Conservation (phyloP, 2,329 filamentous ascomycete genomes). For the Laburnicola sp. region DNA sequence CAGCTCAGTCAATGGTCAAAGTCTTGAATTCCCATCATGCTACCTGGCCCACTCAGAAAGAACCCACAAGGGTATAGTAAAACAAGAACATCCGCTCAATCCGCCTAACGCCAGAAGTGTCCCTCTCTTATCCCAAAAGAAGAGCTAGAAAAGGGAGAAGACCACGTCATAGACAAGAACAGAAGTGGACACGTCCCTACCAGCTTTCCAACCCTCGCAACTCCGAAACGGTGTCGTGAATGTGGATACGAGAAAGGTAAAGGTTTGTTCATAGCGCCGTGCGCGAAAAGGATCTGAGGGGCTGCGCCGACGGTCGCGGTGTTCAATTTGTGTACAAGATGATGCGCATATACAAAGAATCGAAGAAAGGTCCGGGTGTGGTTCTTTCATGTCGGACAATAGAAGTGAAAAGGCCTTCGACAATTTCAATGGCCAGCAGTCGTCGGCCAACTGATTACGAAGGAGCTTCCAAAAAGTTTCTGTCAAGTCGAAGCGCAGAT, state of each 20-base stretch:
- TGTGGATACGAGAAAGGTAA: not conserved
- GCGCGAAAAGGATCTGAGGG: not conserved
- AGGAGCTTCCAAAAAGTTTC: not conserved
- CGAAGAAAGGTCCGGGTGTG: conserved; percentile 4
- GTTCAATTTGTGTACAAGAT: conserved; percentile 10
- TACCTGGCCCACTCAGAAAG: not conserved
- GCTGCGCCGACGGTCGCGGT: not conserved
- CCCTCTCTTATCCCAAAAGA: conserved; percentile 10
- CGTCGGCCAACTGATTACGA: conserved; percentile 3
- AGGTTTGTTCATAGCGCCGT: conserved; percentile 13
- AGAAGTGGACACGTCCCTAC: conserved; percentile 2
- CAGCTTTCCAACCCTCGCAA: conserved; percentile 3
- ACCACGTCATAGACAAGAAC: conserved; percentile 20
- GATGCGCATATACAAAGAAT: conserved; percentile 13
- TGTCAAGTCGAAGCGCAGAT: not conserved
- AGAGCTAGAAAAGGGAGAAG: conserved; percentile 3
- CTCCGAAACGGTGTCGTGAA: not conserved
- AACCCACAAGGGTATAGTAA: conserved; percentile 35
- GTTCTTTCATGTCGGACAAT: not conserved
- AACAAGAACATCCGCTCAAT: conserved; percentile 5
- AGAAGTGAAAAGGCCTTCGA: conserved; percentile 5
- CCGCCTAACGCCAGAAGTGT: conserved; percentile 13
- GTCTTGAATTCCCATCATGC: not conserved
- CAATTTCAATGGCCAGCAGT: not conserved
- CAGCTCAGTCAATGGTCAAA: not conserved